phyloP scores from a whole-genome alignment of 2,329 filamentous ascomycete genomes.

The Fusarium sulawesiense region DNA sequence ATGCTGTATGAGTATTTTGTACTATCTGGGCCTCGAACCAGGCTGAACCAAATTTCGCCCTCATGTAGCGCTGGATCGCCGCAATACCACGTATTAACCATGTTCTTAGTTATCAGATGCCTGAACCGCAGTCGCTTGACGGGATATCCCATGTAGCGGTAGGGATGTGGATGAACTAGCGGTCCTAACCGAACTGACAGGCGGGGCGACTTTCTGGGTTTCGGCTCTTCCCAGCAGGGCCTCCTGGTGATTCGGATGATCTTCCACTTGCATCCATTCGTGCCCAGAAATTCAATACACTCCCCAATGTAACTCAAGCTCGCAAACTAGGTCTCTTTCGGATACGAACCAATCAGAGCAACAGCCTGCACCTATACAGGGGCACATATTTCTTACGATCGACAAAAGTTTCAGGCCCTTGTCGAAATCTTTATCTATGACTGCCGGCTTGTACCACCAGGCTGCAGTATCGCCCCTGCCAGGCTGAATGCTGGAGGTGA shows the following conservation, averaged over 20 bases:
- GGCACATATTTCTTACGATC: constrained; percentile 3
- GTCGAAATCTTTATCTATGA: constrained; percentile 13
- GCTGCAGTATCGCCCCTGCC: not conserved
- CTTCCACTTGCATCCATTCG: constrained; percentile 24
- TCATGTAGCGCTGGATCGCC: constrained; percentile 8
- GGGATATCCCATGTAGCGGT: constrained; percentile 5
- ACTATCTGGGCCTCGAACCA: not conserved
- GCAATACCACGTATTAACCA: not conserved
- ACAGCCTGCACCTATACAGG: not conserved
- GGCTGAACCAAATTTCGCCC: constrained; percentile 8
- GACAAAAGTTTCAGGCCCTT: constrained; percentile 17
- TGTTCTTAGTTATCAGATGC: constrained; percentile 11
- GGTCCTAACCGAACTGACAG: constrained; percentile 41
- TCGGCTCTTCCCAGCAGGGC: constrained; percentile 23
- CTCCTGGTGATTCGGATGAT: constrained; percentile 26
- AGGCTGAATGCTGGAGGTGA: not conserved
- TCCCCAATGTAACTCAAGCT: constrained; percentile 17
- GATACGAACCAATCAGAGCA: constrained; percentile 2
- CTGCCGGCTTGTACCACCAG: constrained; percentile 17
- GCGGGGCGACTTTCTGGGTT: constrained; percentile 21
- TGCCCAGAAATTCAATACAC: constrained; percentile 12
- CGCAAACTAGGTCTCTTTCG: constrained; percentile 29
- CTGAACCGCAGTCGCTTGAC: constrained; percentile 17
- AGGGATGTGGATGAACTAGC: constrained; percentile 36
- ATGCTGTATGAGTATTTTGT: not conserved